Evolutionary conservation across 768 basidiomycete genomes (phyloP), one percentile per base, ranked within the genome.

Genomic region (Pisolithus marmoratus): DNA sequence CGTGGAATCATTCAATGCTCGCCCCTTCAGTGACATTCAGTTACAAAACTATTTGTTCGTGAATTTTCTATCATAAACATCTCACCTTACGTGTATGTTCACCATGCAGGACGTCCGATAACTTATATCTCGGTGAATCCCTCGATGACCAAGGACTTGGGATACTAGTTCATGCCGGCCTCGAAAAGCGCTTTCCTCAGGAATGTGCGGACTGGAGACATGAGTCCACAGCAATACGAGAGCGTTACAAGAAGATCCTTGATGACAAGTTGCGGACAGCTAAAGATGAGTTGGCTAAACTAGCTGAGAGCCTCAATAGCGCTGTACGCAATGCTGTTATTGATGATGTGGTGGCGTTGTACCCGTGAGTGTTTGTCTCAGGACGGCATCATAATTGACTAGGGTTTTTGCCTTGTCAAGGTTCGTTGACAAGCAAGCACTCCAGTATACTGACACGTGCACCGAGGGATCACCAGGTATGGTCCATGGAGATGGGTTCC

Each of bases 101-200:
- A 2, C 40, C 34, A 40, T 11, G 14, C 40, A 65, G 64, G 14
- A 29, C 38, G n/a, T 48, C 11, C 9, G 61, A 56, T 46, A 48
- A 42, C 9, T 38, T 70, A 29, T 51, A 48, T 8, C 7, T 70
- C 5, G 51, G 46, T 4, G 47, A 54, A 22, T 37, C 59, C 5
- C 34, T 65, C n/a, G 50, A 54, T 17, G 63, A 20, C 5, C 17
- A 50, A 42, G 6, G 12, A 19, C 20, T 24, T 22, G 26, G 8
- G 8, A 65, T 68, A 1, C 56, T 76, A 7, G 48, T 68, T 26
- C 42, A 20, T n/a, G 43, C 49, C 3, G 74, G 72, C 1, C 64
- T 75, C 0, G 37, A 52, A 7, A 58, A 54, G 20, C 64, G 69
- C 9, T 72, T 59, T 29, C 58, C 50, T 2, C 45, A 23, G 2